Percentiles rank a stretch among this genome's conserved stretches.
Conservation (phyloP, 129 eudicot species). For the Deinandra increscens region DNA sequence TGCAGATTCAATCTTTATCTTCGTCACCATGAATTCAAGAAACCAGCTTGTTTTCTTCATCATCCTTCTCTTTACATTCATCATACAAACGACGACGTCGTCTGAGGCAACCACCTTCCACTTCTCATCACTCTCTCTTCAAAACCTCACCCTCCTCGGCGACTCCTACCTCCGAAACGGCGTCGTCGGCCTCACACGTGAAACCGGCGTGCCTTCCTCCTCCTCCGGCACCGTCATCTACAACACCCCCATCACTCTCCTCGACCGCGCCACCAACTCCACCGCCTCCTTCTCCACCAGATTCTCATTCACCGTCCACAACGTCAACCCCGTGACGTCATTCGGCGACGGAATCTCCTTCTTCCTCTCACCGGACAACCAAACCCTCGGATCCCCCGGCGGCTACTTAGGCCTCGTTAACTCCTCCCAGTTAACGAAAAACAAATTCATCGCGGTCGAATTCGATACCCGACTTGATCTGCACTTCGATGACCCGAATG, state of each 20-base stretch:
- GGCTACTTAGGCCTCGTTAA: slow-evolving; percentile 83
- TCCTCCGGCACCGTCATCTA: slow-evolving; percentile 37
- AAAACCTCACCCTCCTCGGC: slow-evolving; percentile 81
- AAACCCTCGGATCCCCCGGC: slow-evolving; percentile 72
- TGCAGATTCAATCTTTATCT: not conserved
- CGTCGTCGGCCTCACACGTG: slow-evolving; percentile 42
- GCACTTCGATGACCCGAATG: slow-evolving; percentile 77
- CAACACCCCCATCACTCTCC: slow-evolving; percentile 30
- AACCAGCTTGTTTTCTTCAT: slow-evolving; percentile 46
- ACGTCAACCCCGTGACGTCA: slow-evolving; percentile 44
- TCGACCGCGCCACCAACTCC: slow-evolving; percentile 44
- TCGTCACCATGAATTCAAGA: slow-evolving; percentile 42
- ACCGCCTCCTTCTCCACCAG: slow-evolving; percentile 80
- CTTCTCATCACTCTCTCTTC: slow-evolving; percentile 57
- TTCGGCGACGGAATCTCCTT: slow-evolving; percentile 77
- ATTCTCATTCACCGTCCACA: slow-evolving; percentile 54
- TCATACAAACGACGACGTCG: not conserved
- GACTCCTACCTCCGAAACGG: slow-evolving; percentile 83
- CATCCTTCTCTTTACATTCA: slow-evolving; percentile 20
- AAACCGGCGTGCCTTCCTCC: slow-evolving; percentile 38
- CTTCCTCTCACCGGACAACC: slow-evolving; percentile 62
- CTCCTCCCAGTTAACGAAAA: slow-evolving; percentile 66
- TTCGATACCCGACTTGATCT: slow-evolving; percentile 73
- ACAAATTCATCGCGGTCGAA: slow-evolving; percentile 70
- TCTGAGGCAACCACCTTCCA: slow-evolving; percentile 47